phyloP scores from a whole-genome alignment of 345 rosid genomes.

The Excoecaria agallocha region DNA sequence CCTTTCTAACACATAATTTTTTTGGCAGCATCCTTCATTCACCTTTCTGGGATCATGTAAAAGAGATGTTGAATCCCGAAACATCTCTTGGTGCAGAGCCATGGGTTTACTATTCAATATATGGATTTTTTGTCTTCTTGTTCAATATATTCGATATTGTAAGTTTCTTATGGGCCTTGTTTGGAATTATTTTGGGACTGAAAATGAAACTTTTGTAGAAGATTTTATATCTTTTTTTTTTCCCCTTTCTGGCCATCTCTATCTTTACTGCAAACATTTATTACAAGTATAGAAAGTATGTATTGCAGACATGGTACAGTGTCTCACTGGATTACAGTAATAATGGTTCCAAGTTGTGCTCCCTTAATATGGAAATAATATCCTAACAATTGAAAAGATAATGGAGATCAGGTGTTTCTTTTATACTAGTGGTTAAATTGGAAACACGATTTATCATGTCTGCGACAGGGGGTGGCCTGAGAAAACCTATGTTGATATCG shows the following conservation, averaged over 20 bases:
- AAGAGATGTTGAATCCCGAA: constrained; percentile 84
- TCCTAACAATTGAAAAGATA: too few species aligned
- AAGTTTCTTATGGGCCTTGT: constrained; percentile 37
- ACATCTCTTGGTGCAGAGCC: constrained; percentile 82
- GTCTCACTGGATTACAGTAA: neutral
- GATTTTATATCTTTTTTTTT: neutral
- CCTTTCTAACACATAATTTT: constrained; percentile 30
- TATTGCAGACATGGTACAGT: neutral
- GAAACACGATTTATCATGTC: neutral
- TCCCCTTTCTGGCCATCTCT: neutral
- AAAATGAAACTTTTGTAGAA: neutral
- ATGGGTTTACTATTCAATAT: constrained; percentile 86
- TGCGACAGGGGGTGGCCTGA: neutral
- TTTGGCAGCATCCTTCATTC: constrained; percentile 67
- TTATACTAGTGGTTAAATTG: neutral
- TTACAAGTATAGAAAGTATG: neutral
- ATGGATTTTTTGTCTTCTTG: constrained; percentile 81
- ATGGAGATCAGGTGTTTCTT: too few species aligned
- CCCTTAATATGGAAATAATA: too few species aligned
- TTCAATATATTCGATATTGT: constrained; percentile 97
- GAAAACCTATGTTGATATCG: neutral
- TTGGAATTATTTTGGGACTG: neutral
- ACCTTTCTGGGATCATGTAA: constrained; percentile 69
- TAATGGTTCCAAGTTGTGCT: neutral
- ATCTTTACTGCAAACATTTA: neutral